Evolutionary conservation across 345 rosid genomes (phyloP), one percentile per base, ranked within the genome.

Genomic region (Pistacia integerrima): DNA sequence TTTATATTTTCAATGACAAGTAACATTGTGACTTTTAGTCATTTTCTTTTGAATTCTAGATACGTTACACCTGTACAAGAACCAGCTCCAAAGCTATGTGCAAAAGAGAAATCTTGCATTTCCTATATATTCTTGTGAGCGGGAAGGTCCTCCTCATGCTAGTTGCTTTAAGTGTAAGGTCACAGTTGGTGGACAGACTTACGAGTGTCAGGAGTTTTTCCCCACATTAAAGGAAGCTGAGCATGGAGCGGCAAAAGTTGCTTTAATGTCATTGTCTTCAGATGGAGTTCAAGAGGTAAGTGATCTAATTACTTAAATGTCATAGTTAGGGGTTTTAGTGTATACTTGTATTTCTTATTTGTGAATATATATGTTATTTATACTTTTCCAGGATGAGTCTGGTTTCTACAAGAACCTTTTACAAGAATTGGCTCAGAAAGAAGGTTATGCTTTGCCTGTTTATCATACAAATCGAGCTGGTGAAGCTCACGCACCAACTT

Each of bases 141-240:
- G 81, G 36, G 75, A 62, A 72, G 93, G 95, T 8, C 89, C 90
- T 54, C 85, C 90, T 56, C 97, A 92, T 87, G 89, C 89, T 67
- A 67, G 75, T 54, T 85, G 74, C 33, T 92, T 92, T 64, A 82
- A 78, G 55, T 83, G 85, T 70, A 84, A 70, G 72, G 93, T 92
- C 70, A 80, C 81, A 20, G 18, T 89, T 72, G 77, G 67, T 70
- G 95, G 86, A 4, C 70, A 85, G 62, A 84, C 84, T 25, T 92
- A 74, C 70, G 85, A 85, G 51, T 22, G 77, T 77, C 73, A 6
- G 0, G 87, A 81, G 2, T 84, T 84, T 41, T 88, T 81, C 62
- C 70, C 89, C 4, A 89, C 89, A 0, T 25, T 88, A 17, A 90
- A 80, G 75, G 87, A 86, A n/a, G 93, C 91, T 69, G 93, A 92